Percentiles rank a stretch among this genome's conserved stretches.
These are phyloP conservation scores for Suhomyces kilbournensis DNA, from an alignment of 805 yeast genomes.

Conservation along the genomic window DNA sequence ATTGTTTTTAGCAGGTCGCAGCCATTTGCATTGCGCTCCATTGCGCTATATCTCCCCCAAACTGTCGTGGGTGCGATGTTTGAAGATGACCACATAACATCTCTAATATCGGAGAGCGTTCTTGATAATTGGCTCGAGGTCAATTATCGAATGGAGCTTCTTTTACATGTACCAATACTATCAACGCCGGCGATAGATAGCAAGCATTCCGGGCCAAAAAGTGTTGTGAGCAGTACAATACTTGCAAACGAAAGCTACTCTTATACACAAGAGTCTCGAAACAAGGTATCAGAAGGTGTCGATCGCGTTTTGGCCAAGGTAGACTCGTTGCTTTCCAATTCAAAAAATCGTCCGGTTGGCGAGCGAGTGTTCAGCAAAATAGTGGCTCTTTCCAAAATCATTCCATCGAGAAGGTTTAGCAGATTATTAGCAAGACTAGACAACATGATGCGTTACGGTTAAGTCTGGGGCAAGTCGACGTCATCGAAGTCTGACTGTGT, in stretches of 20 bases:
- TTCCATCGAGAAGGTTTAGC: conserved; percentile 1
- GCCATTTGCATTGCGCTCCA: conserved; percentile 16
- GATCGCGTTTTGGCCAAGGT: background rate
- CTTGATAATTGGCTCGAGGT: conserved; percentile 27
- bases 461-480: conserved; percentile 5
- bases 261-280: conserved; percentile 3
- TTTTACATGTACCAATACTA: conserved; percentile 28
- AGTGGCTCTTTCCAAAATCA: conserved; percentile 1
- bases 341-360: background rate
- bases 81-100: conserved; percentile 7
- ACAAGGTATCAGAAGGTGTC: background rate
- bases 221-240: conserved; percentile 19
- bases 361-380: background rate
- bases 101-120: conserved; percentile 26
- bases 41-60: conserved; percentile 27
- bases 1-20: conserved; percentile 21
- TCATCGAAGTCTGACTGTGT: conserved; percentile 16
- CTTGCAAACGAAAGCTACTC: conserved; percentile 18
- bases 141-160: conserved; percentile 11
- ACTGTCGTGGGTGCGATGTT: conserved; percentile 23
- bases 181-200: conserved; percentile 28
- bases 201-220: background rate
- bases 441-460: background rate
- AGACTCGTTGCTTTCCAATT: background rate
- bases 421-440: background rate